Percentiles rank a stretch among this genome's conserved stretches.
phyloP scores from a whole-genome alignment of 495 filamentous ascomycete genomes.

The Daldinia decipiens region DNA sequence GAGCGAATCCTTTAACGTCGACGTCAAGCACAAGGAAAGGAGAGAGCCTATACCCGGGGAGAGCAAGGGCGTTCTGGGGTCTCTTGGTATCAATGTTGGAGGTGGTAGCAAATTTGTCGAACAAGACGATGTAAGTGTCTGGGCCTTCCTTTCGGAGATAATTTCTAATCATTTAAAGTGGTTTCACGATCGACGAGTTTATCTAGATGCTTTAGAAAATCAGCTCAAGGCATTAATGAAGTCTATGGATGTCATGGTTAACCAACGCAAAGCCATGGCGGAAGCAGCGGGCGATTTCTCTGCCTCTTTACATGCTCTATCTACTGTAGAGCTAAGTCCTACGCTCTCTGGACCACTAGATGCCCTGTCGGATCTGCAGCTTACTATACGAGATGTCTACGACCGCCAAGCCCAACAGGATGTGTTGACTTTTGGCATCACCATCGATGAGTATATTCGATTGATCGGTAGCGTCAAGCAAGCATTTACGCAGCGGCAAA shows the following conservation, averaged over 20 bases:
- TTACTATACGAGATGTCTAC: constrained; percentile 93
- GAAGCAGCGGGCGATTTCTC: constrained; percentile 95
- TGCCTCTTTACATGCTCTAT: constrained; percentile 86
- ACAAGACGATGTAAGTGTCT: constrained; percentile 86
- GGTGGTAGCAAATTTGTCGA: constrained; percentile 89
- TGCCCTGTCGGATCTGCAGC: constrained; percentile 88
- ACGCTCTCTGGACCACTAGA: constrained; percentile 90
- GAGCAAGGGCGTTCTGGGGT: constrained; percentile 91
- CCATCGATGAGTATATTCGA: constrained; percentile 97
- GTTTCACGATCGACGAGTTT: constrained; percentile 96
- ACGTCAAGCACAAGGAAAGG: constrained; percentile 97
- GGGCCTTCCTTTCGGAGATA: constrained; percentile 16
- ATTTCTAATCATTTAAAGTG: constrained; percentile 63
- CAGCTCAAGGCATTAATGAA: constrained; percentile 95
- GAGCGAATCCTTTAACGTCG: constrained; percentile 92
- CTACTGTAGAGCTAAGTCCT: constrained; percentile 86
- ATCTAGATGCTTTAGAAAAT: constrained; percentile 92
- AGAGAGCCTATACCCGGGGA: constrained; percentile 86
- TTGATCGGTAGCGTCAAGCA: constrained; percentile 93
- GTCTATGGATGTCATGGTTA: constrained; percentile 89
- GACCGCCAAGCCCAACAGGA: constrained; percentile 98
- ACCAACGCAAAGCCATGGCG: constrained; percentile 88
- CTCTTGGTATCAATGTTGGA: constrained; percentile 80
- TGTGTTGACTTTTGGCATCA: constrained; percentile 93
- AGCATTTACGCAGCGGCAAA: constrained; percentile 90